Percentiles rank a stretch among this genome's conserved stretches.
Conservation (phyloP, 306 rosid genomes). For the Ormosia semicastrata region DNA sequence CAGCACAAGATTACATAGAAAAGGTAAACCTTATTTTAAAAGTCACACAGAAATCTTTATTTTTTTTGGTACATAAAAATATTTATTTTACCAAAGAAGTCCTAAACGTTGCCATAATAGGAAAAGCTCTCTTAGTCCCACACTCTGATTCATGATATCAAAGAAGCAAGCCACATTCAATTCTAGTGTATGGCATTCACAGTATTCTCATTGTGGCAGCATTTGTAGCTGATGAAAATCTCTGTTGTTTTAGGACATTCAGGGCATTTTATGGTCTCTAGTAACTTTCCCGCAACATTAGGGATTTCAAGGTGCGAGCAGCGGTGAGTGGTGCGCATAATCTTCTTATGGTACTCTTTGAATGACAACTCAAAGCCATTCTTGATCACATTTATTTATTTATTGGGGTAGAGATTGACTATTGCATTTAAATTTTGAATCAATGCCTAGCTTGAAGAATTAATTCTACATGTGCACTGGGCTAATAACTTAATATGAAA, state of each 20-base stretch:
- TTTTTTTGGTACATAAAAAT: too few species aligned
- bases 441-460: too few species aligned
- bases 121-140: not conserved
- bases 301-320: slow-evolving; percentile 40
- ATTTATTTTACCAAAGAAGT: too few species aligned
- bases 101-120: not conserved
- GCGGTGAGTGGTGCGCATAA: slow-evolving; percentile 12
- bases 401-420: too few species aligned
- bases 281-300: slow-evolving; percentile 27
- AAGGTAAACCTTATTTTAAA: too few species aligned
- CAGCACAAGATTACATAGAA: too few species aligned
- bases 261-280: slow-evolving; percentile 36
- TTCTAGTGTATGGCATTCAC: not conserved
- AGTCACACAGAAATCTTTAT: too few species aligned
- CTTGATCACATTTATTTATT: slow-evolving; percentile 18
- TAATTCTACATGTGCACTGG: too few species aligned
- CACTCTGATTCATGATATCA: not conserved
- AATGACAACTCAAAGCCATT: slow-evolving; percentile 29
- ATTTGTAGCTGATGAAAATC: slow-evolving; percentile 38
- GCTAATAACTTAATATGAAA: too few species aligned
- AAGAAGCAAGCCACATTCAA: not conserved
- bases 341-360: slow-evolving; percentile 19
- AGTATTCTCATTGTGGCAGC: slow-evolving; percentile 29
- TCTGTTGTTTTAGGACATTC: slow-evolving; percentile 43
- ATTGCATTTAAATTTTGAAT: too few species aligned